A percentile compares a stretch with the other conserved stretches of the same genome.
Conservation (phyloP, 2,329 filamentous ascomycete genomes). For the Fusarium acutatum region DNA sequence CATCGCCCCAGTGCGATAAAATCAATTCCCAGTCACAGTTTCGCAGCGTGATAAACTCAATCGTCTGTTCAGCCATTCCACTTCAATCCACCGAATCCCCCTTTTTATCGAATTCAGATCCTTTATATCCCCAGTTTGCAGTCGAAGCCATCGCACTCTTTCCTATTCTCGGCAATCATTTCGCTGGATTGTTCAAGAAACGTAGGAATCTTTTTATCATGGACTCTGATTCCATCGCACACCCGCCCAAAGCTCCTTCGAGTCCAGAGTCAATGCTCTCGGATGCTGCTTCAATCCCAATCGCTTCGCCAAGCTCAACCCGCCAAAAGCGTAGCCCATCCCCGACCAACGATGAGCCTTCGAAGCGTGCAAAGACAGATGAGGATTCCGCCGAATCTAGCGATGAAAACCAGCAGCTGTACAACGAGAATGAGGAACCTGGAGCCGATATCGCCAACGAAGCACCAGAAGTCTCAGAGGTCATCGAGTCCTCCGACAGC, state of each 20-base stretch:
- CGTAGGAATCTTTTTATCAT: not conserved
- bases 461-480: not conserved
- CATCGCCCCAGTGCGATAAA: accelerated
- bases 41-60: not conserved
- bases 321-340: not conserved
- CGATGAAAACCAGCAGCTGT: accelerated
- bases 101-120: not conserved
- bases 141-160: accelerated
- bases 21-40: accelerated
- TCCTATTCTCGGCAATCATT: not conserved
- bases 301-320: not conserved
- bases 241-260: accelerated
- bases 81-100: too few relatives aligned
- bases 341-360: not conserved
- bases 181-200: not conserved
- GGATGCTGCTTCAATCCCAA: not conserved
- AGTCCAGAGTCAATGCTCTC: accelerated
- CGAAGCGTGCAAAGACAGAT: not conserved
- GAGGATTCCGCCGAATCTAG: not conserved
- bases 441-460: accelerated
- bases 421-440: not conserved
- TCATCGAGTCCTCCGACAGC: accelerated
- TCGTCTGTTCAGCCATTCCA: accelerated
- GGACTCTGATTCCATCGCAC: not conserved
- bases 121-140: not conserved